A percentile compares a stretch with the other conserved stretches of the same genome.
phyloP scores from a whole-genome alignment of 2,329 filamentous ascomycete genomes.

The Cladosporium sp. region DNA sequence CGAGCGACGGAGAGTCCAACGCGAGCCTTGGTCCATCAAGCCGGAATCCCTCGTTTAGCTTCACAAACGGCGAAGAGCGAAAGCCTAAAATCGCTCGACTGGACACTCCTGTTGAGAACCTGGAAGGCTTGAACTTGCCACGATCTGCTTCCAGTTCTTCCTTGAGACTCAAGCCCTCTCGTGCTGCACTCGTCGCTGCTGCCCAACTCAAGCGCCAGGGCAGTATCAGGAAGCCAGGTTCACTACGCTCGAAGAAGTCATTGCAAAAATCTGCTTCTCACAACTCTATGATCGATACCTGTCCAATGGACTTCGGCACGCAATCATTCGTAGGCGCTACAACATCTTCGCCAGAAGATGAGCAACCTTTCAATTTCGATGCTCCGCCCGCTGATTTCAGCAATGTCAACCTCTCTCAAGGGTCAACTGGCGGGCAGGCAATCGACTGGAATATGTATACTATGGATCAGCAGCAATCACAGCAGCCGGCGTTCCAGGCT shows the following conservation, averaged over 20 bases:
- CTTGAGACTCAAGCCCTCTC: conserved; percentile 29
- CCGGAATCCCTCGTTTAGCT: conserved; percentile 29
- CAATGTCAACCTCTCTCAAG: conserved; percentile 21
- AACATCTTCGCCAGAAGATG: conserved; percentile 13
- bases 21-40: conserved; percentile 22
- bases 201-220: conserved; percentile 31
- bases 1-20: conserved; percentile 29
- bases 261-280: conserved; percentile 3
- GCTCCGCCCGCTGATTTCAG: conserved; percentile 9
- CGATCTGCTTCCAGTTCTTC: conserved; percentile 30
- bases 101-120: conserved; percentile 31
- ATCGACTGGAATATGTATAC: conserved; percentile 44
- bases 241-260: conserved; percentile 13
- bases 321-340: background rate
- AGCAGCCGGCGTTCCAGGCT: conserved; percentile 43
- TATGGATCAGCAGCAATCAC: conserved; percentile 36
- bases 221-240: conserved; percentile 26
- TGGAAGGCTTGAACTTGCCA: conserved; percentile 31
- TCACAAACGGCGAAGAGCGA: conserved; percentile 26
- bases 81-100: conserved; percentile 29
- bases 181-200: conserved; percentile 32
- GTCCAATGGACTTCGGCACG: conserved; percentile 25
- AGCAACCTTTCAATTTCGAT: conserved; percentile 13
- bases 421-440: conserved; percentile 40
- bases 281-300: conserved; percentile 26